These are phyloP conservation scores for Quambalaria eucalypti DNA, from an alignment of 1,284 basidiomycete genomes.

Conservation along the genomic window DNA sequence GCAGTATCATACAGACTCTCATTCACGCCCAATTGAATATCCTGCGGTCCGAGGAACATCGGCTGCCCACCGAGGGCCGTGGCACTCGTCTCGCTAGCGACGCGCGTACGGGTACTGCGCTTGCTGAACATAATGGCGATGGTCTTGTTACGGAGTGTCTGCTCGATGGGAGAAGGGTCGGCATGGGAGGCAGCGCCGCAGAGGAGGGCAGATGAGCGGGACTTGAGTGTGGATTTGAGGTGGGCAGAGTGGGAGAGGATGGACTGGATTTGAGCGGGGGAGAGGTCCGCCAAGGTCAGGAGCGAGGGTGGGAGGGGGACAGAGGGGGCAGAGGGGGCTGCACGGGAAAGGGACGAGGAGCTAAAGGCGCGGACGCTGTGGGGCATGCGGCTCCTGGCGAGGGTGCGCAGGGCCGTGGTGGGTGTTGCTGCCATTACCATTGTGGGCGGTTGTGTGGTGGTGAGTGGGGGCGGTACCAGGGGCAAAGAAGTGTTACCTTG, in stretches of 20 bases:
- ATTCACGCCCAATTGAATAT: slow-evolving; percentile 95
- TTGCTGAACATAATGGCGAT: slow-evolving; percentile 87
- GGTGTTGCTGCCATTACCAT: no score
- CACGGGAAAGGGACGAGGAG: not conserved
- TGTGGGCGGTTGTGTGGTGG: no score
- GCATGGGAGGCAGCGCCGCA: not conserved
- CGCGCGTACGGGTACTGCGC: slow-evolving; percentile 80
- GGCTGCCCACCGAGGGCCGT: slow-evolving; percentile 59
- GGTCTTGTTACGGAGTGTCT: slow-evolving; percentile 67
- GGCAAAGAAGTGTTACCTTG: no score
- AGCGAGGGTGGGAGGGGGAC: not conserved
- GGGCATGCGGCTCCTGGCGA: no score
- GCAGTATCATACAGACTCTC: slow-evolving; percentile 78
- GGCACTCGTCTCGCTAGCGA: slow-evolving; percentile 67
- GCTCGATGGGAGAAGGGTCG: slow-evolving; percentile 1
- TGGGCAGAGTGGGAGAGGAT: not conserved
- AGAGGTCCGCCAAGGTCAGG: not conserved
- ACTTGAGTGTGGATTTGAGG: not conserved
- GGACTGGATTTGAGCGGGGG: not conserved
- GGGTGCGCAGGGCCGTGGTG: no score
- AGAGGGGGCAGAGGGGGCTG: not conserved
- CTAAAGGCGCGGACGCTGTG: not conserved
- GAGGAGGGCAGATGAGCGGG: not conserved
- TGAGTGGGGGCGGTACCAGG: no score
- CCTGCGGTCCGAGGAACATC: slow-evolving; percentile 78